Evolutionary conservation across 2,329 filamentous ascomycete genomes (phyloP).

Genomic region (Paraconiothyrium sp.): DNA sequence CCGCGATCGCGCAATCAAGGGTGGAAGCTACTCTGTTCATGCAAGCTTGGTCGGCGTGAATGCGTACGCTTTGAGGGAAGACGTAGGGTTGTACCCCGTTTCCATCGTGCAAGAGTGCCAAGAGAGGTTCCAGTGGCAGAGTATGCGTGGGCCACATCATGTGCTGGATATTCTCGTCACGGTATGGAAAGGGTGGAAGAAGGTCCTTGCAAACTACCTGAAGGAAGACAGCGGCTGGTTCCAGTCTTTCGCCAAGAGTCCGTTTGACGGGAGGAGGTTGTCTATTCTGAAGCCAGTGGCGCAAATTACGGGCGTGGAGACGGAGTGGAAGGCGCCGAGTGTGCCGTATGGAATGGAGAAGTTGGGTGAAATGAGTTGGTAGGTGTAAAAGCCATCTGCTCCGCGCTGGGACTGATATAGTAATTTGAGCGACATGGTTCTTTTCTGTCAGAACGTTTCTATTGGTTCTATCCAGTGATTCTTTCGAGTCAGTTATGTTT

Average conservation of each 20-base stretch:
- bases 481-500: neutral
- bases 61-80: conserved; percentile 39
- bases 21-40: conserved; percentile 30
- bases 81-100: conserved; percentile 47
- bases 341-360: conserved; percentile 27
- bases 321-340: conserved; percentile 24
- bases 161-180: conserved; percentile 41
- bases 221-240: conserved; percentile 33
- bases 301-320: conserved; percentile 23
- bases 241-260: conserved; percentile 31
- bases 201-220: conserved; percentile 29
- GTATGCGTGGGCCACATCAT: conserved; percentile 40
- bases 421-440: neutral
- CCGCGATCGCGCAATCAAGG: conserved; percentile 30
- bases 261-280: conserved; percentile 33
- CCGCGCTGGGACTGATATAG: neutral
- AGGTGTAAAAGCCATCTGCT: neutral
- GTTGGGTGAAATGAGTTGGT: conserved; percentile 18
- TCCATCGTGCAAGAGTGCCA: conserved; percentile 36
- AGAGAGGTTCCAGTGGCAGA: conserved; percentile 35
- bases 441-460: neutral
- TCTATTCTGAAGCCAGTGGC: conserved; percentile 37
- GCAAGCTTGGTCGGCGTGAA: conserved; percentile 43
- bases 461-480: neutral
- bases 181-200: conserved; percentile 39